Evolutionary conservation across 345 rosid species (phyloP).

Genomic region (Euphorbia pulcherrima): DNA sequence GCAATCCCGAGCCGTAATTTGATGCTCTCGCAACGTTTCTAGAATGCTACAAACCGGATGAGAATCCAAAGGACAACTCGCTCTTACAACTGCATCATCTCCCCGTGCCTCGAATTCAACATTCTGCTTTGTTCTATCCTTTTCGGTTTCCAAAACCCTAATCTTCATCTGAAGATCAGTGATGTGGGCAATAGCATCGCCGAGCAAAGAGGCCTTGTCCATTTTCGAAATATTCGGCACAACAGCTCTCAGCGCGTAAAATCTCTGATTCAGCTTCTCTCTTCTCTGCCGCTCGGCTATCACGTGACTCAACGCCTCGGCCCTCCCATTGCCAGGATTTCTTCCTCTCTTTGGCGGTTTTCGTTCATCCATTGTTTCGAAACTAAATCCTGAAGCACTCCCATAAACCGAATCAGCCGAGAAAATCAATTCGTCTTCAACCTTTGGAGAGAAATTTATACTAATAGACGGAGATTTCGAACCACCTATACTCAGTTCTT

Average conservation of each 20-base stretch:
- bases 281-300: conserved; percentile 97
- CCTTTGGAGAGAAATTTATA: conserved; percentile 78
- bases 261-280: conserved; percentile 94
- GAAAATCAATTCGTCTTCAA: conserved; percentile 71
- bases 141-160: conserved; percentile 70
- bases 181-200: conserved; percentile 79
- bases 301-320: conserved; percentile 90
- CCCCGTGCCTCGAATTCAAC: conserved; percentile 69
- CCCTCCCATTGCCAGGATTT: conserved; percentile 96
- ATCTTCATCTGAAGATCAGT: conserved; percentile 76
- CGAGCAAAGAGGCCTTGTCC: conserved; percentile 93
- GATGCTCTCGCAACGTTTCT: conserved; percentile 62
- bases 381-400: conserved; percentile 41
- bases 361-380: conserved; percentile 54
- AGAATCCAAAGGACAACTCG: conserved; percentile 65
- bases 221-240: conserved; percentile 94
- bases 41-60: conserved; percentile 70
- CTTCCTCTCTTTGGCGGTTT: conserved; percentile 96
- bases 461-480: conserved; percentile 61
- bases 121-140: conserved; percentile 52
- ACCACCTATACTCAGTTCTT: conserved; percentile 72
- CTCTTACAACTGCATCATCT: conserved; percentile 66
- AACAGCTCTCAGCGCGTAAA: conserved; percentile 83
- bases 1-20: conserved; percentile 54
- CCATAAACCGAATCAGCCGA: conserved; percentile 56